Percentiles rank a stretch among this genome's conserved stretches.
Conservation (phyloP, 2,329 filamentous ascomycete species). For the Scedosporium boydii region DNA sequence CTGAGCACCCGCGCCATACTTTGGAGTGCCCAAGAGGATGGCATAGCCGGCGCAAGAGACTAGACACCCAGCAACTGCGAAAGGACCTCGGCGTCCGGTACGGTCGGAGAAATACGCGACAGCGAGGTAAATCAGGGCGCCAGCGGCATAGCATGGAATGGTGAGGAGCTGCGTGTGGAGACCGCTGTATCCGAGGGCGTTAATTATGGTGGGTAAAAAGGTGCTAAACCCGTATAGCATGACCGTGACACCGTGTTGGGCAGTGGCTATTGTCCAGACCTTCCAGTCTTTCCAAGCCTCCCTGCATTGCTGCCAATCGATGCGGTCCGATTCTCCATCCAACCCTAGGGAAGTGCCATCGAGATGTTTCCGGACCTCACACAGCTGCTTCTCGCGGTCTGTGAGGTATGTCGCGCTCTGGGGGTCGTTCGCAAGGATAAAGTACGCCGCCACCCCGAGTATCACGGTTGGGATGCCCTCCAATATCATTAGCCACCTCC, state of each 20-base stretch:
- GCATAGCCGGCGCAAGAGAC: constrained; percentile 3
- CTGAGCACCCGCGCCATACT: constrained; percentile 2
- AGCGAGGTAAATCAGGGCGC: constrained; percentile 48
- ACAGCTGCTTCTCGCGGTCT: too few species aligned
- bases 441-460: constrained; percentile 12
- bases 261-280: constrained; percentile 3
- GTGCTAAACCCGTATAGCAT: constrained; percentile 28
- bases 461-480: constrained; percentile 15
- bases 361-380: too few species aligned
- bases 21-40: constrained; percentile 4
- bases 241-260: constrained; percentile 8
- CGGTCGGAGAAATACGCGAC: constrained; percentile 50
- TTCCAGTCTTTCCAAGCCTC: background rate
- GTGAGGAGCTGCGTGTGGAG: constrained; percentile 25
- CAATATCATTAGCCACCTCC: constrained; percentile 21
- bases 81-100: constrained; percentile 15
- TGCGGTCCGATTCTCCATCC: too few species aligned
- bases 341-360: too few species aligned
- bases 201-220: constrained; percentile 71
- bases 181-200: constrained; percentile 42
- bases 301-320: too few species aligned
- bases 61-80: background rate
- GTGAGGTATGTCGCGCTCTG: background rate
- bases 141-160: constrained; percentile 55
- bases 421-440: constrained; percentile 16